Evolutionary conservation across 371 early-diverging fungal species (phyloP), one percentile per base, ranked within the genome.

Genomic region (Mortierella sp.): DNA sequence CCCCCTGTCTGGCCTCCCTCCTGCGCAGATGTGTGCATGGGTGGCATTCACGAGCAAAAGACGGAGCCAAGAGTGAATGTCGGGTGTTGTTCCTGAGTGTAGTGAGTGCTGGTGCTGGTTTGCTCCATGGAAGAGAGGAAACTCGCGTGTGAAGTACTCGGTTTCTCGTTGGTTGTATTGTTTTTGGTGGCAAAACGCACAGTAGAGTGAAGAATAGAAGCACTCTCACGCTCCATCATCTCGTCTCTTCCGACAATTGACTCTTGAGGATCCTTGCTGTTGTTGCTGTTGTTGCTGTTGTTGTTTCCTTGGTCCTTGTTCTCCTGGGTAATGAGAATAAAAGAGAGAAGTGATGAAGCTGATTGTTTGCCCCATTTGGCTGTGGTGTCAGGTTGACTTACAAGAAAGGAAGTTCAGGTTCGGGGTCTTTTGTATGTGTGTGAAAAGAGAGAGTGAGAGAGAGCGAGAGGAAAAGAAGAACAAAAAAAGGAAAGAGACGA

Each of bases 301-400:
- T 26, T 57, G 57, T 0, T 2, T 48, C 13, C 57, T 10, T 57
- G 10, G 26, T 57, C n/a, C n/a, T n/a, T 10, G 26, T 8, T 55
- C 24, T 55, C 55, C 57, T 28, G 58, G 31, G 50, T 28, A 11
- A 28, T n/a, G n/a, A 50, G 16, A 50, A 50, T 11, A 50, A 50
- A 16, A 50, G 50, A 11, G 50, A 50, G 14, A 14, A 16, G 11
- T 14, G 11, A 21, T 6, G 24, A 55, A 2, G 55, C 16, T 19
- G 34, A 63, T 63, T 63, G 63, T 63, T 34, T 63, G 16, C 63
- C 63, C 16, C 63, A 63, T 63, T 63, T 63, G 63, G 63, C 9
- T 31, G 63, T 16, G 5, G 50, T 16, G 42, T 38, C 42, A 38
- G 42, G 42, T 50, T 50, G 63, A 63, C 63, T 63, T 63, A 63